Percentiles rank a stretch among this genome's conserved stretches.
Evolutionary conservation across 768 basidiomycete species (phyloP).

Genomic region (Naganishia vaughanmartiniae): DNA sequence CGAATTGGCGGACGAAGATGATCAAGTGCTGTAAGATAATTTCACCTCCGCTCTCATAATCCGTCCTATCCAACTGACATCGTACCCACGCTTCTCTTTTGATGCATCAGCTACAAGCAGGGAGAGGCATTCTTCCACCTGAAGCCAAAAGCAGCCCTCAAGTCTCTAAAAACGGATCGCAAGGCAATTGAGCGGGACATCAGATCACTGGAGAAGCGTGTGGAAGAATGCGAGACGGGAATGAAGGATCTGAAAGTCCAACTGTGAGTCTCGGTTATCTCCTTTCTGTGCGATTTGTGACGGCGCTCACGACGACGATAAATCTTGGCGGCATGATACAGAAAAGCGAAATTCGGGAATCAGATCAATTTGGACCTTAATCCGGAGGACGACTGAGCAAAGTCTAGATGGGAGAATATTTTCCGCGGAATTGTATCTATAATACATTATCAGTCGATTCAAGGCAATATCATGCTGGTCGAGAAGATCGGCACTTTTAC

Average conservation of each 20-base stretch:
- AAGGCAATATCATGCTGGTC: too few relatives aligned
- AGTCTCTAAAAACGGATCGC: slow-evolving; percentile 44
- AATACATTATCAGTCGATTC: not conserved
- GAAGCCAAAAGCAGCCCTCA: slow-evolving; percentile 61
- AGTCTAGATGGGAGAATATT: too few relatives aligned
- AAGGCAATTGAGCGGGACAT: slow-evolving; percentile 43
- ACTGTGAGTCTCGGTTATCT: slow-evolving; percentile 40
- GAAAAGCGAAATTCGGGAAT: slow-evolving; percentile 85
- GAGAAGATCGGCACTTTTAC: too few relatives aligned
- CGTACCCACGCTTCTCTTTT: not conserved
- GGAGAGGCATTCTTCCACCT: slow-evolving; percentile 87
- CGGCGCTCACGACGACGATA: not conserved
- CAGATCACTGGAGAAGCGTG: slow-evolving; percentile 38
- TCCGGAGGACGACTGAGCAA: slow-evolving; percentile 32
- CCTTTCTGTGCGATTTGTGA: not conserved
- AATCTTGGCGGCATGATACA: slow-evolving; percentile 20
- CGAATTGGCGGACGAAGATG: slow-evolving; percentile 82
- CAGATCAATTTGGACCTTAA: slow-evolving; percentile 83
- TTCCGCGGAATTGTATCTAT: too few relatives aligned
- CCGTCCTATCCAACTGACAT: not conserved
- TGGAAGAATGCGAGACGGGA: slow-evolving; percentile 47
- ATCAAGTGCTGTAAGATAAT: slow-evolving; percentile 67
- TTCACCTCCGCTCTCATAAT: not conserved
- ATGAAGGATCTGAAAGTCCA: slow-evolving; percentile 52
- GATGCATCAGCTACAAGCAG: slow-evolving; percentile 69